Evolutionary conservation across 345 rosid species (phyloP), one percentile per base, ranked within the genome.

Genomic region (Acer saccharum): DNA sequence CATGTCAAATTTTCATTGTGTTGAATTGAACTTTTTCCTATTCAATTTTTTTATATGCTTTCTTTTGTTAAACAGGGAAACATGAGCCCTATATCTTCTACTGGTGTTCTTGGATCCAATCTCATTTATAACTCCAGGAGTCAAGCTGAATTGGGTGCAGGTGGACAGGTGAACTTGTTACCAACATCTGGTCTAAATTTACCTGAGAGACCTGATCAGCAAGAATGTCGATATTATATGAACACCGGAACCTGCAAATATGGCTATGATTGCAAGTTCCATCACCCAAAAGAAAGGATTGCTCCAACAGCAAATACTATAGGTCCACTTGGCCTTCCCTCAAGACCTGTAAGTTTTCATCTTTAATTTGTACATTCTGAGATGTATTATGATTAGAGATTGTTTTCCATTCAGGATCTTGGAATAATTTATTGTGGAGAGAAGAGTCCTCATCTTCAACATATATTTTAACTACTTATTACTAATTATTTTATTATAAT

Each of bases 231-330:
- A 54, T 86, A 83, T 81, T 93, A 81, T 80, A 88, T 91, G 95
- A 93, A 81, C 84, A 88, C 82, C 7, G 95, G 97, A 55, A 83
- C 89, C 7, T 91, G 95, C 88, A 93, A 90, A 83, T 91, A 90
- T 60, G 97, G 97, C 80, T 81, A 88, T 77, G 93, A 89, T 64
- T 91, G 97, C 94, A 91, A 90, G 88, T 93, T 86, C 85, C 90
- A 86, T 81, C 97, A 91, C 87, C 97, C 94, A 13, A 89, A 84
- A 71, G 95, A 93, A 82, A 88, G 88, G 83, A 82, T 86, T 78
- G 78, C 80, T 72, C 93, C 85, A 27, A 73, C 79, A 57, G 77
- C 81, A 29, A 87, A 60, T 79, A 71, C 61, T 79, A 44, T 81
- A 20, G 85, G 83, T 69, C 85, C 86, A 16, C 55, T 82, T 18